Evolutionary conservation across 108 stramenopile species (phyloP).

Genomic region (Nitzschia sp.): DNA sequence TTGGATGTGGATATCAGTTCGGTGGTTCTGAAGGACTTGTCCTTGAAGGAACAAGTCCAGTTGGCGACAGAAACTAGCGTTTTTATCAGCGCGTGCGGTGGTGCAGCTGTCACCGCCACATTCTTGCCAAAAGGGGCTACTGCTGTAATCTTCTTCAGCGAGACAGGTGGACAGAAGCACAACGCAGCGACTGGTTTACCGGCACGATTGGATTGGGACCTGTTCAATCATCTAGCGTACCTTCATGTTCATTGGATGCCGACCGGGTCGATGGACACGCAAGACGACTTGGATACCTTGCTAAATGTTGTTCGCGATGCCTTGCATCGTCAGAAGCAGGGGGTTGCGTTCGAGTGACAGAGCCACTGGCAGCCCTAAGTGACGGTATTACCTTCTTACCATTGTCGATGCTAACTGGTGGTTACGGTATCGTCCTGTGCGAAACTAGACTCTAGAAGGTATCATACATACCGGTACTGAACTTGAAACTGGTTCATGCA

Average conservation of each 20-base stretch:
- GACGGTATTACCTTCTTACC: no score
- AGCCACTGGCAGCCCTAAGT: no score
- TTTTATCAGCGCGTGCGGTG: slow-evolving; percentile 14
- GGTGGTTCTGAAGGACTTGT: slow-evolving; percentile 1
- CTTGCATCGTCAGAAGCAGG: background rate
- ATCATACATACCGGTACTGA: no score
- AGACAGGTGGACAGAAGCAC: slow-evolving; percentile 5
- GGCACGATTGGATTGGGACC: slow-evolving; percentile 57
- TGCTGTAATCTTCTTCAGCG: slow-evolving; percentile 38
- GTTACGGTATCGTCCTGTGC: no score
- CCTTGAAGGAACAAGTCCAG: slow-evolving; percentile 7
- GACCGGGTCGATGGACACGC: slow-evolving; percentile 5
- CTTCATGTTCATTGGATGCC: slow-evolving; percentile 64
- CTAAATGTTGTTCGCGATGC: slow-evolving; percentile 35
- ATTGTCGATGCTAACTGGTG: no score
- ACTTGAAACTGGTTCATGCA: no score
- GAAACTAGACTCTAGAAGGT: no score
- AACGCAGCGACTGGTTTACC: slow-evolving; percentile 20
- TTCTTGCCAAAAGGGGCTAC: slow-evolving; percentile 58
- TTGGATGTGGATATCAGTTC: background rate
- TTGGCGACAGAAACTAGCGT: slow-evolving; percentile 16
- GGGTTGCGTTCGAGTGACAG: no score
- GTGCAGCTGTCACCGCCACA: slow-evolving; percentile 38
- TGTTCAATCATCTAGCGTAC: slow-evolving; percentile 47
- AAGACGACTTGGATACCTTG: slow-evolving; percentile 27